These are phyloP conservation scores for Vickermania ingenoplastis DNA, from an alignment of 208 protist genomes.

Conservation along the genomic window DNA sequence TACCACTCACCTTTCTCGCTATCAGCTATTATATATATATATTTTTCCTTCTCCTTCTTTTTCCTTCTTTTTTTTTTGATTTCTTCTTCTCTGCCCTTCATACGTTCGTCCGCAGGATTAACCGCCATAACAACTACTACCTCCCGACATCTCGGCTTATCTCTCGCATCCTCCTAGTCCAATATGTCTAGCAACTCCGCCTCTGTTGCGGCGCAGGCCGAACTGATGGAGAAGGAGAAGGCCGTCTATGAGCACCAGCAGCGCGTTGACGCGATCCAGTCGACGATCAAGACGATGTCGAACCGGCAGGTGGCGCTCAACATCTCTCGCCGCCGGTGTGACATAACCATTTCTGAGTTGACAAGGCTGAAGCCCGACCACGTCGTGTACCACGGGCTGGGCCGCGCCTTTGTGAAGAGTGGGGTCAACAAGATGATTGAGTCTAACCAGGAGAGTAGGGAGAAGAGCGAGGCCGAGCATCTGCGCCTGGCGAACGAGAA, in stretches of 20 bases:
- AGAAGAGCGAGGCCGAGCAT: conserved; percentile 74
- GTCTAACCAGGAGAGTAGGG: conserved; percentile 45
- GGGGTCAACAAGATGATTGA: conserved; percentile 61
- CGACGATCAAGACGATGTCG: conserved; percentile 75
- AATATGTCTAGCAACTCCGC: conserved; percentile 36
- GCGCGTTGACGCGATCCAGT: conserved; percentile 55
- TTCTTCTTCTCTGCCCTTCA: neutral
- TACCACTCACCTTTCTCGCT: no score
- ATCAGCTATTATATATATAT: no score
- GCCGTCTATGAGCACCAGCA: conserved; percentile 75
- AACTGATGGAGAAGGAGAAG: conserved; percentile 88
- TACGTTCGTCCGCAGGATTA: neutral
- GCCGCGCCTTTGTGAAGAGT: conserved; percentile 66
- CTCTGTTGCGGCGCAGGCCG: conserved; percentile 56
- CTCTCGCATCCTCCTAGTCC: no score
- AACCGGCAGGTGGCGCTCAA: conserved; percentile 65
- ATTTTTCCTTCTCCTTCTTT: no score
- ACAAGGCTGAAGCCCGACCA: conserved; percentile 51
- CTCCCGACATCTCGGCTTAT: no score
- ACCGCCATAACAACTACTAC: neutral
- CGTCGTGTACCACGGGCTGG: conserved; percentile 69
- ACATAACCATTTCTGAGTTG: conserved; percentile 75
- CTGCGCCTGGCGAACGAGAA: conserved; percentile 68
- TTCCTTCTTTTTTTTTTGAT: conserved; percentile 1
- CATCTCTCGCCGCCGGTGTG: conserved; percentile 48